Conservation (phyloP, 1,284 basidiomycete genomes). For the Sporisorium iseilematis-ciliati region DNA sequence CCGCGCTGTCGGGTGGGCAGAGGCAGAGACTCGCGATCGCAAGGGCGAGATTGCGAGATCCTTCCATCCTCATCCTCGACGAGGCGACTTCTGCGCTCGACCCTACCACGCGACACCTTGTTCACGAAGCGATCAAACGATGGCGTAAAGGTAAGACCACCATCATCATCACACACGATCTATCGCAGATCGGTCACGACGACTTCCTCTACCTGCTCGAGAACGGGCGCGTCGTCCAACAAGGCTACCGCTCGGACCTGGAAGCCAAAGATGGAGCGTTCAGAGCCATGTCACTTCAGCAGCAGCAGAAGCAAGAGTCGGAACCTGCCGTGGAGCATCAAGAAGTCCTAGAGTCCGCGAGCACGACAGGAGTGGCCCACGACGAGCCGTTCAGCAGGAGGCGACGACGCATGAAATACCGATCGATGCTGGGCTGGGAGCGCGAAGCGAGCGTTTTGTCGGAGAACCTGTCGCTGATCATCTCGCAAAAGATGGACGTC, state of each 20-base stretch:
- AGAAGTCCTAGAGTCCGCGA: not conserved
- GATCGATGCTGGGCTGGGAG: constrained; percentile 38
- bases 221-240: constrained; percentile 83
- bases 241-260: constrained; percentile 85
- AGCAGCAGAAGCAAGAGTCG: constrained; percentile 4
- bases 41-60: constrained; percentile 85
- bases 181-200: constrained; percentile 80
- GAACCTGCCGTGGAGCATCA: not conserved
- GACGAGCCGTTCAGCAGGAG: constrained; percentile 72
- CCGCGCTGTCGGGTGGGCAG: constrained; percentile 90
- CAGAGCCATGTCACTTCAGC: constrained; percentile 15
- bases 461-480: constrained; percentile 43
- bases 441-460: constrained; percentile 22
- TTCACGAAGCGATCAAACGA: constrained; percentile 86
- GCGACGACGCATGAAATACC: constrained; percentile 23
- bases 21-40: constrained; percentile 92
- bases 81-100: constrained; percentile 97
- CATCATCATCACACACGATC: constrained; percentile 95
- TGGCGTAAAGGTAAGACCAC: constrained; percentile 89
- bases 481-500: constrained; percentile 31
- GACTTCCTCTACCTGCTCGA: constrained; percentile 96
- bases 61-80: constrained; percentile 90
- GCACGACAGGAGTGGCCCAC: not conserved
- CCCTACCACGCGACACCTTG: constrained; percentile 84
- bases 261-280: constrained; percentile 70